Base-by-base conservation (phyloP, 2,329 filamentous ascomycete genomes). In the Cadophora malorum region DNA sequence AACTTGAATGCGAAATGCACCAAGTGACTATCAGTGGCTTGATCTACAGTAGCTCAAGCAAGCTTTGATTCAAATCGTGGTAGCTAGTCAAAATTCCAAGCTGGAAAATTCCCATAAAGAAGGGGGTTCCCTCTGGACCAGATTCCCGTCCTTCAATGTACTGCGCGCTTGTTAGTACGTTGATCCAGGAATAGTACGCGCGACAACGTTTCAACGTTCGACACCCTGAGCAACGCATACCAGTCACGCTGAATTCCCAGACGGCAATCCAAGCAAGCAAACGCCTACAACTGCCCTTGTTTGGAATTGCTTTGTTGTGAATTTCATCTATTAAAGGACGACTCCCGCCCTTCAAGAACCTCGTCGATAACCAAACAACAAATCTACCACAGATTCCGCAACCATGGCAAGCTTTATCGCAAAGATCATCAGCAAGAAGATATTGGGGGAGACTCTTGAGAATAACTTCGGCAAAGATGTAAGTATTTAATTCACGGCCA, bases 401-500 rank as follows among this genome's bases (percentile, higher is more conserved):
- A 80, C 71, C 70, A 90, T 90, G 88, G 80, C 86, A 47, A 80
- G 80, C 38, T 74, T 84, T 38, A 75, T 87, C 33, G 81, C 84
- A 68, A 89, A 88, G 76, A 80, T 84, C 67, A 80, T 88, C 53
- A 82, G 81, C 71, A 86, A 85, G 76, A 87, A 82, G 77, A 83
- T 90, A 47, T 78, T 90, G 63, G 83, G 84, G 53, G 88, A 90
- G 76, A 82, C 80, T 16, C 69, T 85, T 7, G 77, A 83, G 67
- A 89, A 89, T 75, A 86, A 86, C 70, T 87, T 87, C 71, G 87
- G 86, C 66, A 81, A 81, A 73, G 85, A 85, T 77, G 86, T 87
- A 79, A 69, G 79, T 74, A 71, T 65, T 41, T 12, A 45, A 3
- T 38, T 5, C 21, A 14, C 45, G 16, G 2, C 16, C 41, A 45